Base-by-base conservation (phyloP, 2,329 filamentous ascomycete species). In the Cytospora mali region DNA sequence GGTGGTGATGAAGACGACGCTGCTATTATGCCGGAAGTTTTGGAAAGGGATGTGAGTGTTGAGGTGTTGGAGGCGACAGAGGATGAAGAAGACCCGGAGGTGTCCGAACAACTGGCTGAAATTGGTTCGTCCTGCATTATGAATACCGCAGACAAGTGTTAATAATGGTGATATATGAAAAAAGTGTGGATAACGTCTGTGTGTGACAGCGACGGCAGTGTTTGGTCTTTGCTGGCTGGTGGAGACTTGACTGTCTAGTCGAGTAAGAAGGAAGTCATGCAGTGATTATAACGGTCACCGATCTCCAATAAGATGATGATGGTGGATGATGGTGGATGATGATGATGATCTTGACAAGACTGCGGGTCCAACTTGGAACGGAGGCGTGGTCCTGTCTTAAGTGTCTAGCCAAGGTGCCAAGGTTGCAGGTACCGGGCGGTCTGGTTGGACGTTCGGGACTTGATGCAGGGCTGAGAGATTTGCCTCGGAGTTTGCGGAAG, bases 361-460 rank as follows among this genome's bases (percentile, higher is more conserved):
- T n/a, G n/a, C n/a, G n/a, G n/a, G 25, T 55, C 53, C 27, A 55
- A 39, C 53, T 46, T 46, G n/a, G n/a, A n/a, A 46, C 42, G 54
- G 54, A 33, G 54, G 54, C 54, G 25, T 21, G 54, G 35, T 55
- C 46, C 33, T 55, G n/a, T n/a, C n/a, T 55, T 55, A 55, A 55
- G 54, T 55, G 54, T 55, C 54, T 42, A 55, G 54, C 54, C 54
- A 55, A 55, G 54, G 14, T 29, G 54, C 54, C 54, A 55, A 55
- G 54, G 7, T n/a, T n/a, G n/a, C n/a, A n/a, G n/a, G n/a, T n/a
- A n/a, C n/a, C n/a, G n/a, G n/a, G n/a, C n/a, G n/a, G n/a, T n/a
- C n/a, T n/a, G n/a, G n/a, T n/a, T n/a, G n/a, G n/a, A n/a, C n/a
- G n/a, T n/a, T n/a, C n/a, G n/a, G n/a, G n/a, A n/a, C n/a, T n/a